These are phyloP conservation scores for Thelonectria rubi DNA, from an alignment of 2,329 filamentous ascomycete genomes.

Conservation along the genomic window DNA sequence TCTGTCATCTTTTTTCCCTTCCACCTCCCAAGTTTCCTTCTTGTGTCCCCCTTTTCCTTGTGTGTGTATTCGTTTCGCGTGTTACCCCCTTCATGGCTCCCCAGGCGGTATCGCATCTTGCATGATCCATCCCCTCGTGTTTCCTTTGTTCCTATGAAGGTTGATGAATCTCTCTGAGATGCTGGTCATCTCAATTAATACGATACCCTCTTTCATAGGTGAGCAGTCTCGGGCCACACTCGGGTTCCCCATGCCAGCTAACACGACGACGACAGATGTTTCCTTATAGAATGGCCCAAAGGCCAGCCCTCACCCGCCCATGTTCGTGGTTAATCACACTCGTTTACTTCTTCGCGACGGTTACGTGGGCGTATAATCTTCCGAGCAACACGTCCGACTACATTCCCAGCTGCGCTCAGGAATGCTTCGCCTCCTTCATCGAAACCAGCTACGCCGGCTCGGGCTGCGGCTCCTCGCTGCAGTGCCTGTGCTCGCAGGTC, in stretches of 20 bases:
- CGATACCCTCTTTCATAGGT: slow-evolving; percentile 40
- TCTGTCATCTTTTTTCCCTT: not conserved
- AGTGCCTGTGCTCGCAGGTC: slow-evolving; percentile 70
- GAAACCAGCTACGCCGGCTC: slow-evolving; percentile 63
- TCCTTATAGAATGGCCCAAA: slow-evolving; percentile 54
- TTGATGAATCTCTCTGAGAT: slow-evolving; percentile 48
- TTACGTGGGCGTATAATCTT: slow-evolving; percentile 45
- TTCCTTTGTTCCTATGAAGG: slow-evolving; percentile 34
- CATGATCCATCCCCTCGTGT: slow-evolving; percentile 11
- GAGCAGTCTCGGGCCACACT: slow-evolving; percentile 11
- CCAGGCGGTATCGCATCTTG: slow-evolving; percentile 18
- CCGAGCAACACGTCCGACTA: slow-evolving; percentile 52
- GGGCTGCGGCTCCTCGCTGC: slow-evolving; percentile 63
- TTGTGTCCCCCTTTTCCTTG: slow-evolving; percentile 5
- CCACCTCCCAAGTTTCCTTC: slow-evolving; percentile 13
- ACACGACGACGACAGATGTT: slow-evolving; percentile 49
- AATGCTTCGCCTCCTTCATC: slow-evolving; percentile 72
- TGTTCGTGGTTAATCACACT: slow-evolving; percentile 47
- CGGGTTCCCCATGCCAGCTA: slow-evolving; percentile 1
- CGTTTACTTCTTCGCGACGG: slow-evolving; percentile 34
- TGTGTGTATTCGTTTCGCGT: slow-evolving; percentile 25
- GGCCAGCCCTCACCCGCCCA: slow-evolving; percentile 41
- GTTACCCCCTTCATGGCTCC: slow-evolving; percentile 20
- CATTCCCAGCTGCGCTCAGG: slow-evolving; percentile 67
- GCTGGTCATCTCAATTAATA: slow-evolving; percentile 48